Evolutionary conservation across 768 basidiomycete species (phyloP).

Genomic region (Lentinus brumalis): DNA sequence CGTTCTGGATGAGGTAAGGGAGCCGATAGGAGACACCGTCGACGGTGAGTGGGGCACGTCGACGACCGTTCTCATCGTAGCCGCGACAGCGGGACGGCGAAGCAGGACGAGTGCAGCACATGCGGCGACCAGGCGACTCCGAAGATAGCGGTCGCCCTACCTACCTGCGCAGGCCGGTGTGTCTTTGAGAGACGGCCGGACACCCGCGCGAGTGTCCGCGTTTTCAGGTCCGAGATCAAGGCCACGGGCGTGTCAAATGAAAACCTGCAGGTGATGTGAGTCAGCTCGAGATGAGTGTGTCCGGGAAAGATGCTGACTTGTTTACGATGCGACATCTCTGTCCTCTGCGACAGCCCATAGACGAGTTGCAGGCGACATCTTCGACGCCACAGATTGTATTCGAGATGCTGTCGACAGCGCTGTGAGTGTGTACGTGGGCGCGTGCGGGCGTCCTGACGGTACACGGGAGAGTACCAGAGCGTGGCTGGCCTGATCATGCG

Average conservation of each 20-base stretch:
- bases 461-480: slow-evolving; percentile 3
- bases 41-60: not conserved
- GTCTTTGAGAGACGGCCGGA: slow-evolving; percentile 6
- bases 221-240: slow-evolving; percentile 7
- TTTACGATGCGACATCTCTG: no score
- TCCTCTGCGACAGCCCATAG: no score
- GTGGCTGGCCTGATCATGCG: slow-evolving; percentile 19
- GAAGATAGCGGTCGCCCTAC: slow-evolving; percentile 11
- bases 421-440: not conserved
- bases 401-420: no score
- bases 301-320: slow-evolving; percentile 2
- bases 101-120: slow-evolving; percentile 3
- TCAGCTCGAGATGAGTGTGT: slow-evolving; percentile 8
- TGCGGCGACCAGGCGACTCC: slow-evolving; percentile 5
- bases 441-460: not conserved
- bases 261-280: slow-evolving; percentile 20
- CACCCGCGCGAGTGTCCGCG: slow-evolving; percentile 16
- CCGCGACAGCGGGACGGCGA: slow-evolving; percentile 4
- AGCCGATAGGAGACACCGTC: not conserved
- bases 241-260: slow-evolving; percentile 14
- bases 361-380: no score
- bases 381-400: no score
- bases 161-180: slow-evolving; percentile 18
- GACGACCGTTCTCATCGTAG: not conserved
- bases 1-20: not conserved